Evolutionary conservation across 2,329 filamentous ascomycete genomes (phyloP).

Genomic region (Fusarium nelsonii): DNA sequence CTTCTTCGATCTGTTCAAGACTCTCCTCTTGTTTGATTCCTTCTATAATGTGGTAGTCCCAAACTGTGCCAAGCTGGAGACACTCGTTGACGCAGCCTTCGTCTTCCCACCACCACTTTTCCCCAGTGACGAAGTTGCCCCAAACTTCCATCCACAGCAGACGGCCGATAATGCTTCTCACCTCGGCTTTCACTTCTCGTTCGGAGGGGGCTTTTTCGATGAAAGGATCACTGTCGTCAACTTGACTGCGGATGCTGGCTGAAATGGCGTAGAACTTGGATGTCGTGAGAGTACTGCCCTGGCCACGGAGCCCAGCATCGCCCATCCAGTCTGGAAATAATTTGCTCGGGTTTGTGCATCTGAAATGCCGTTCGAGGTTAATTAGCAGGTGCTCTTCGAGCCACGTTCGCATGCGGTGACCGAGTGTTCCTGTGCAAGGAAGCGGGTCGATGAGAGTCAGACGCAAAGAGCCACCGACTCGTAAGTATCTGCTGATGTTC

Average conservation of each 20-base stretch:
- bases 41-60: constrained; percentile 70
- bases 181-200: constrained; percentile 57
- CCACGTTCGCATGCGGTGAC: constrained; percentile 70
- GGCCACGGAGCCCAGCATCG: constrained; percentile 64
- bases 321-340: constrained; percentile 70
- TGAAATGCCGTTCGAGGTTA: constrained; percentile 69
- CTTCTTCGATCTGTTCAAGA: constrained; percentile 9
- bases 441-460: constrained; percentile 73
- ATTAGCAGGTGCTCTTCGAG: constrained; percentile 70
- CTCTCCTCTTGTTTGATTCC: constrained; percentile 61
- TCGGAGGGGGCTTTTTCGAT: constrained; percentile 42
- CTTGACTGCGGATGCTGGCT: constrained; percentile 44
- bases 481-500: constrained; percentile 68
- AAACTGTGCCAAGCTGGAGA: constrained; percentile 64
- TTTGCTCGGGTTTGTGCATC: constrained; percentile 69
- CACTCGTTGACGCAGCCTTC: constrained; percentile 67
- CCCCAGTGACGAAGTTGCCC: constrained; percentile 64
- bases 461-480: constrained; percentile 67
- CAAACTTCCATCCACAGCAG: constrained; percentile 73
- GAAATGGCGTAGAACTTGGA: constrained; percentile 63
- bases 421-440: constrained; percentile 67
- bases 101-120: constrained; percentile 74
- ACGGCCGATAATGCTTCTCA: constrained; percentile 65
- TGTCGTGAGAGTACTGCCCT: constrained; percentile 61
- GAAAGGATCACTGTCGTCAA: constrained; percentile 42